phyloP scores from a whole-genome alignment of 129 eudicot genomes.

The Helichrysum umbraculigerum region DNA sequence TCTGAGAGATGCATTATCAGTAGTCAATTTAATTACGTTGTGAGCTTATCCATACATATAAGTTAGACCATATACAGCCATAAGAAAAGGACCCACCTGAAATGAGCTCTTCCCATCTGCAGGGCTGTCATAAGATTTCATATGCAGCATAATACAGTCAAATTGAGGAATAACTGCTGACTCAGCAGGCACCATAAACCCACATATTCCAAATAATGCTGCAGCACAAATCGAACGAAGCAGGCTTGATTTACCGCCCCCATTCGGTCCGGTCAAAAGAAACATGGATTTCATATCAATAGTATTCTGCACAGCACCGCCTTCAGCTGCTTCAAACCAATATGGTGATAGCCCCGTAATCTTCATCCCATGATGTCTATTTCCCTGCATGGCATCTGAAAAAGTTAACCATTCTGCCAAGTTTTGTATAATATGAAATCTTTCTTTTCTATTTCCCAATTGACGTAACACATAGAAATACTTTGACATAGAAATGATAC shows the following conservation, averaged over 20 bases:
- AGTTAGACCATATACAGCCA: neutral
- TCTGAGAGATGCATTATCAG: constrained; percentile 39
- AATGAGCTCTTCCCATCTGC: constrained; percentile 97
- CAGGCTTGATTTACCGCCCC: constrained; percentile 96
- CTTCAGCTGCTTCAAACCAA: constrained; percentile 92
- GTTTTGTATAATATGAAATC: no score
- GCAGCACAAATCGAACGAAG: constrained; percentile 94
- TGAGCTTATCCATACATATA: no score
- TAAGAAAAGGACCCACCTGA: constrained; percentile 52
- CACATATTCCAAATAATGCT: constrained; percentile 82
- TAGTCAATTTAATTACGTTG: no score
- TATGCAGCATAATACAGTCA: constrained; percentile 85
- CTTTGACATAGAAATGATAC: constrained; percentile 34
- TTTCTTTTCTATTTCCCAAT: no score
- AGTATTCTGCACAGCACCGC: constrained; percentile 65
- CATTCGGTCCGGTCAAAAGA: constrained; percentile 94
- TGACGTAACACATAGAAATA: no score
- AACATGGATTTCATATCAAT: constrained; percentile 80
- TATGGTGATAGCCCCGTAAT: constrained; percentile 82
- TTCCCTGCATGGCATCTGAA: constrained; percentile 42
- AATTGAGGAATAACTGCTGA: constrained; percentile 89
- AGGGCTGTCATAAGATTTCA: constrained; percentile 96
- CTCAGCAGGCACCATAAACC: constrained; percentile 92
- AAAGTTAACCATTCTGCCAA: no score
- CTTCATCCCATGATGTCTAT: constrained; percentile 57